Base-by-base conservation (phyloP, 2,329 filamentous ascomycete species). In the Xylariaceae sp. region DNA sequence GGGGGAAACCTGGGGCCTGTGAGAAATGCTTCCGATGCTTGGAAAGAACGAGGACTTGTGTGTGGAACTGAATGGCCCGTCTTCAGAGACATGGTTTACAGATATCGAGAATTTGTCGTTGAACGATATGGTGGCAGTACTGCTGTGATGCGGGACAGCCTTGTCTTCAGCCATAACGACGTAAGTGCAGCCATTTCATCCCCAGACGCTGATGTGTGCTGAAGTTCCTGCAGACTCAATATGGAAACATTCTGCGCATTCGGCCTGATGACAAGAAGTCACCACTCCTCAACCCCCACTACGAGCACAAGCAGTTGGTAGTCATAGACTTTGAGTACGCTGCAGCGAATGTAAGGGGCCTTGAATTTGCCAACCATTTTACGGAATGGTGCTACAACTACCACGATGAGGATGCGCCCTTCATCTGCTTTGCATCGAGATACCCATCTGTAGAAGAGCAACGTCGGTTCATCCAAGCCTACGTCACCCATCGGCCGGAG, bases 291-390 rank as follows among this genome's bases (percentile, higher is more conserved):
- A 79, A 93, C 37, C 89, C 93, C 0, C 83, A 87, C 44, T 97
- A 97, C 64, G 83, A 91, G 53, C 93, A 98, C 68, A 97, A 95
- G 64, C 91, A 95, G 65, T 78, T 98, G 12, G 78, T 97, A 13
- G 93, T 98, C 49, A 98, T 98, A 57, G 93, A 98, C 63, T 98
- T 98, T 57, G 93, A 98, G 60, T 98, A 98, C 61, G 87, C 93
- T 1, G 90, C 84, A 2, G 89, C 91, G 43, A 98, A 97, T 61
- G 74, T 83, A 1, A 82, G 81, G 0, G 93, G 89, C 1, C 73
- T 89, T 13, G 93, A 98, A 64, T 97, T 98, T 61, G 93, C 89
- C 43, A 98, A 98, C 63, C 93, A 98, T 65, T 98, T 98, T 65
- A 87, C 88, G 1, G 93, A 98, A 66, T 98, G 93, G 93, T 87